phyloP scores from a whole-genome alignment of 345 rosid species.

The Salix viminalis region DNA sequence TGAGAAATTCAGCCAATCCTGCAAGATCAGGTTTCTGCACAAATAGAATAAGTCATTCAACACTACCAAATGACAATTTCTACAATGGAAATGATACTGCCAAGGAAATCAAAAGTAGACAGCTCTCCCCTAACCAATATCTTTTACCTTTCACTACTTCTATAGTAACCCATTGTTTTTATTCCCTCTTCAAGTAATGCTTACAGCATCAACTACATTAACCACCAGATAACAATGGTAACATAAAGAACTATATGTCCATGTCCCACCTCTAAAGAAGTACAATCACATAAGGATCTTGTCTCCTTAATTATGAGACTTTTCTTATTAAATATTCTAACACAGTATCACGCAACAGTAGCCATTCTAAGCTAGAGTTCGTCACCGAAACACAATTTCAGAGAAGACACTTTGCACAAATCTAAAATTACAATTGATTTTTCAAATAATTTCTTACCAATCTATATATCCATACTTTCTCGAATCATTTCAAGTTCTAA shows the following conservation, averaged over 20 bases:
- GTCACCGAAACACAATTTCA: neutral
- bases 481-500: neutral
- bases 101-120: neutral
- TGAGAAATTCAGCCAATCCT: slow-evolving; percentile 74
- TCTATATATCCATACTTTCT: neutral
- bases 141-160: neutral
- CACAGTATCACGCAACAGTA: neutral
- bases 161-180: neutral
- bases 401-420: neutral
- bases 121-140: neutral
- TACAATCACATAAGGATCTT: neutral
- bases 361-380: neutral
- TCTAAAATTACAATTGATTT: neutral
- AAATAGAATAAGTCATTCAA: slow-evolving; percentile 17
- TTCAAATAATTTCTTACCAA: neutral
- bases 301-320: neutral
- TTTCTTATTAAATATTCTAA: neutral
- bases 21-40: slow-evolving; percentile 70
- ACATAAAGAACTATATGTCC: neutral
- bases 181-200: neutral
- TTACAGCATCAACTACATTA: neutral
- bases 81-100: neutral
- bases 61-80: neutral
- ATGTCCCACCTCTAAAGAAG: neutral
- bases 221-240: neutral